Base-by-base conservation (phyloP, 2,329 filamentous ascomycete species). In the Drechslera avenae region DNA sequence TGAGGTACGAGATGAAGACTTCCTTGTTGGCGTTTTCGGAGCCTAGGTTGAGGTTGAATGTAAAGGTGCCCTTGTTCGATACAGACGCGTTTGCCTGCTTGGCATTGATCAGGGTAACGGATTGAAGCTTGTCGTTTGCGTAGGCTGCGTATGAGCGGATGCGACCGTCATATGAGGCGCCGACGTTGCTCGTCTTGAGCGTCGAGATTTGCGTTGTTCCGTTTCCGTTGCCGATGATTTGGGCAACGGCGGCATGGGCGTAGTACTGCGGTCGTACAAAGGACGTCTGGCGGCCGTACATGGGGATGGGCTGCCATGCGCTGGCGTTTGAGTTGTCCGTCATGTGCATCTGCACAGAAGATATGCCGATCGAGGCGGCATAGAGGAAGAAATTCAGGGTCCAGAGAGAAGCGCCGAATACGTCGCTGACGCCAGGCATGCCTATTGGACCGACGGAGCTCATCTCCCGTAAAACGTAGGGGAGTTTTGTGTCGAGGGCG, bases 321-420 rank as follows among this genome's bases (percentile, higher is more conserved):
- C 75, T 75, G 5, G 78, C 77, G 57, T 78, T 78, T 52, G 78
- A 80, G 64, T 80, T 80, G 64, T 80, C 78, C 8, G 79, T 81
- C 79, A 81, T 81, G 71, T 82, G 79, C 72, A 81, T 76, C 54
- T 80, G 73, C 2, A 81, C 78, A 7, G 76, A 76, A 0, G 73
- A 67, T 43, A 81, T 75, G 52, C 78, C 78, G 33, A 80, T 71
- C 5, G 74, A 75, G 6, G 79, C 78, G 3, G 75, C 69, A 63
- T 81, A 81, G 12, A 79, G 69, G 54, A 80, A 75, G 67, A 81
- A 81, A 67, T 82, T 81, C 42, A 81, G 71, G 8, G 76, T 77
- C 78, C 79, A 82, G 13, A 82, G 69, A 13, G 78, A 72, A n/a
- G 78, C 75, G 31, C 76, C 79, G 50, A 81, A 80, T 0, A 75